Evolutionary conservation across 2,329 filamentous ascomycete genomes (phyloP).

Genomic region (Aspergillus sojae): DNA sequence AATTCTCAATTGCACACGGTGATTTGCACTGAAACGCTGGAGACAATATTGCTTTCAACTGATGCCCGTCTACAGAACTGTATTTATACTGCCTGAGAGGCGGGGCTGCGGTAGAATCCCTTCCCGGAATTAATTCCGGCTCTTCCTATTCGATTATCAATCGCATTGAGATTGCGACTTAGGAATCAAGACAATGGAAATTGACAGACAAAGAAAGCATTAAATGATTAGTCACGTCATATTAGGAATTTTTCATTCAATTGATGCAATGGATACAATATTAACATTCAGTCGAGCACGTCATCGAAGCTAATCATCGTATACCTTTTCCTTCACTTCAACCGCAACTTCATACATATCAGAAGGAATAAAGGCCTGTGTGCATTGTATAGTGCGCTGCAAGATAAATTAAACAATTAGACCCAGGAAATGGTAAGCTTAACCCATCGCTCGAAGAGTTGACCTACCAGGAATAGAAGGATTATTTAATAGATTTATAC

Average conservation of each 20-base stretch:
- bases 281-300: neutral
- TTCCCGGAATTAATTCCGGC: neutral
- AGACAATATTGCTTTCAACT: neutral
- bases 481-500: neutral
- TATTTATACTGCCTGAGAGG: neutral
- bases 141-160: neutral
- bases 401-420: neutral
- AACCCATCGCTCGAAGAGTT: neutral
- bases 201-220: neutral
- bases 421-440: neutral
- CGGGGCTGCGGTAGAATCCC: neutral
- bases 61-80: neutral
- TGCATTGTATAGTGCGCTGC: neutral
- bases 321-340: neutral
- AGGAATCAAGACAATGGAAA: neutral
- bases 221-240: neutral
- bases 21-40: neutral
- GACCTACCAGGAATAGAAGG: neutral
- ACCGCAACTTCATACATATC: neutral
- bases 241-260: neutral
- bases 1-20: neutral
- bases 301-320: neutral
- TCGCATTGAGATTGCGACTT: neutral
- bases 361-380: neutral
- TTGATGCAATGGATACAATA: neutral